Percentiles rank a stretch among this genome's conserved stretches.
Evolutionary conservation across 164 flowering plant genomes (phyloP).

Genomic region (Aristolochia contorta): DNA sequence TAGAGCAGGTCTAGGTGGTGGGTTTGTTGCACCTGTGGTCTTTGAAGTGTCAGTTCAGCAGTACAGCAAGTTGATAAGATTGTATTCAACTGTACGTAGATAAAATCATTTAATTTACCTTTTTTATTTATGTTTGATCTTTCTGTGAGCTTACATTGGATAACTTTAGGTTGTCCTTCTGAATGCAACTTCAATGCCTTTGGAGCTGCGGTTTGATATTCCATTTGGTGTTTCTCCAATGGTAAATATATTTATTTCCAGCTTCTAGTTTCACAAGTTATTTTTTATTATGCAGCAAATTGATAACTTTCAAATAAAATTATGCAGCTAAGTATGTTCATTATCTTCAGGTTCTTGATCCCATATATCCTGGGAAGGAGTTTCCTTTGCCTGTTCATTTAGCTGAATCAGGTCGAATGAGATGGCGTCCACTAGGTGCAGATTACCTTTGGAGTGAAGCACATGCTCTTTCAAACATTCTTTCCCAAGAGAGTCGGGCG

Average conservation of each 20-base stretch:
- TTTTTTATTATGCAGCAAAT: no score
- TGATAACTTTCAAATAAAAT: no score
- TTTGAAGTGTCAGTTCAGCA: conserved; percentile 83
- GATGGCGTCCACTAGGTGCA: conserved; percentile 86
- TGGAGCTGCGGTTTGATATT: conserved; percentile 91
- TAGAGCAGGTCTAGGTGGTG: conserved; percentile 17
- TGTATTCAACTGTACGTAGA: conserved; percentile 77
- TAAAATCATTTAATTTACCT: not conserved
- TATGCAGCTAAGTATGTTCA: not conserved
- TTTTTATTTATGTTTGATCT: conserved; percentile 2
- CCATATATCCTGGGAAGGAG: conserved; percentile 76
- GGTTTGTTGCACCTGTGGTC: conserved; percentile 79
- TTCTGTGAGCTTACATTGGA: conserved; percentile 1
- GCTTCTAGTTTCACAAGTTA: not conserved
- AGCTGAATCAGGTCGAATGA: conserved; percentile 82
- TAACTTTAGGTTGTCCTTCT: conserved; percentile 58
- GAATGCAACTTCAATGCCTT: conserved; percentile 66
- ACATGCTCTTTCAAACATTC: conserved; percentile 53
- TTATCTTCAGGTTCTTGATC: conserved; percentile 62
- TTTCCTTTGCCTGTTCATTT: conserved; percentile 87
- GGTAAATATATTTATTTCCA: conserved; percentile 28
- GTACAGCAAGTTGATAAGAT: conserved; percentile 63
- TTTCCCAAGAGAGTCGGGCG: conserved; percentile 49
- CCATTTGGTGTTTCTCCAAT: conserved; percentile 91
- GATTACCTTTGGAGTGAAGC: conserved; percentile 93